Base-by-base conservation (phyloP, 345 rosid genomes). In the Alliaria petiolata region DNA sequence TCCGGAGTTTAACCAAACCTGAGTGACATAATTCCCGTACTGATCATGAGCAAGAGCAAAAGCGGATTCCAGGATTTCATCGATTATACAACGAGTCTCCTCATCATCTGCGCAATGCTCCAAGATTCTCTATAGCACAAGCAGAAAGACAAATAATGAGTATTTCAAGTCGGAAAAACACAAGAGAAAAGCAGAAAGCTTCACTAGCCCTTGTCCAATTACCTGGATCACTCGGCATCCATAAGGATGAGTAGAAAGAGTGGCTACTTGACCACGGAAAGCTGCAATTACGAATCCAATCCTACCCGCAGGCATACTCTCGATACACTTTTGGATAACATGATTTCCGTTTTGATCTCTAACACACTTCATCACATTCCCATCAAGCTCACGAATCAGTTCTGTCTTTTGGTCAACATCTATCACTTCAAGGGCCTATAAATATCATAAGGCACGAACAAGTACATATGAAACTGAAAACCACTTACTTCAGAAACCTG, bases 201-300 rank as follows among this genome's bases (percentile, higher is more conserved):
- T 40, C 25, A 12, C 53, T n/a, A 22, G 25, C 3, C 25, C 22
- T 55, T 19, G 47, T 22, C 52, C 6, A 50, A 42, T 62, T 81
- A 92, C 99, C 91, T 95, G 98, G 72, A 95, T 86, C 47, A 95
- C 99, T 73, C 98, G 97, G 61, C 99, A 95, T 44, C 99, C 99
- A 68, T 95, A 95, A 6, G 99, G 98, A 86, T 92, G 98, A 60
- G 85, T 87, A 51, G 99, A 87, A 70, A 95, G 98, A 19, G 69
- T 70, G 35, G 90, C 89, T 49, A 92, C 99, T 72, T 95, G 96
- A 65, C 92, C 91, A 63, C 77, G 80, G 67, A 95, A 95, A 74
- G 99, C 84, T 65, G 89, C 83, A 69, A 90, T 87, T 56, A 95
- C 81, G 54, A 95, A 95, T 44, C 83, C 89, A 78, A 88, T 92